Base-by-base conservation (phyloP, 106 monocot species). In the Allium sativum region DNA sequence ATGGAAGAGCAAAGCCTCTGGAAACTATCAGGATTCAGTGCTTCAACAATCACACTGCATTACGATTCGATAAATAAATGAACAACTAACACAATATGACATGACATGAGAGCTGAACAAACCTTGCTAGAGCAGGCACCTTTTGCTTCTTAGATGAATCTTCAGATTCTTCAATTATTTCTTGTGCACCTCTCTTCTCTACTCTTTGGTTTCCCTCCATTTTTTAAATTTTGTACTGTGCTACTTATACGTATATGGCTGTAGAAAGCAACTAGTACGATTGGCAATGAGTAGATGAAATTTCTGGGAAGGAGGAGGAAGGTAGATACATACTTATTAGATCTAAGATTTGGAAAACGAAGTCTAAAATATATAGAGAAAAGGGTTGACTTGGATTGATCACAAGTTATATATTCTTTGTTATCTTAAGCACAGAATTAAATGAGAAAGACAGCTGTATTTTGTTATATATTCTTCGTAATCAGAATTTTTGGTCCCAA, bases 31-130 rank as follows among this genome's bases (percentile, higher is more conserved):
- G 43, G 6, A 42, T 60, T 60, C 60, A 60, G 17, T 44, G 60
- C 60, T 60, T 60, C 60, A 7, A 60, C 60, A 12, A 60, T 60
- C 10, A 40, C 60, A 60, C 60, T 60, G 44, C 43, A 41, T 14
- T 42, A 42, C 1, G 8, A 2, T 0, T 42, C 8, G 42, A 42
- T 15, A 9, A 6, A 22, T 8, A n/a, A 60, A 40, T 44, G 44
- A 41, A 44, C 3, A 16, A 60, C 42, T 10, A 60, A 44, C 0
- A 60, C 16, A 8, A 16, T 17, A 31, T 10, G 17, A 44, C 2
- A 7, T 4, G 41, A 58, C 7, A 10, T 40, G 40, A 58, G 10
- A 58, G 8, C 12, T 40, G 5, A 8, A 17, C 58, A 40, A 13
- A 44, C 60, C 60, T 60, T 13, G 43, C 60, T 8, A 60, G 60